These are phyloP conservation scores for Cladosporium sp. DNA, from an alignment of 2,329 filamentous ascomycete species.

Conservation along the genomic window DNA sequence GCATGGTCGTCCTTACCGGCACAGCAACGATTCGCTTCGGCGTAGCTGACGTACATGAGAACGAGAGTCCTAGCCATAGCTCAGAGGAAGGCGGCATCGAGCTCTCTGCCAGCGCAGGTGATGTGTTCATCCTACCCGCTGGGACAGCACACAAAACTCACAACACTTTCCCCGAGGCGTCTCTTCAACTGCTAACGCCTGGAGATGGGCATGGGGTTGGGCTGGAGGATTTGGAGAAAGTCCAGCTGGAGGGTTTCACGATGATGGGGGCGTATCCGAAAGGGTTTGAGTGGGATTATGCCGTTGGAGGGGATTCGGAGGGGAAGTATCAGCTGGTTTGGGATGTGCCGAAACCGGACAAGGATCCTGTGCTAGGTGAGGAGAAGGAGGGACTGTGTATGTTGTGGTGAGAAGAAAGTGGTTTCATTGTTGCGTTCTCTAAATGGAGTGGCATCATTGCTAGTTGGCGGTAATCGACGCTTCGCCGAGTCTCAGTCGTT, in stretches of 20 bases:
- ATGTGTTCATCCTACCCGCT: constrained; percentile 57
- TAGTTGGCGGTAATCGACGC: too few relatives aligned
- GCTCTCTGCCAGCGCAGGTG: constrained; percentile 47
- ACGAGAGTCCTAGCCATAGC: constrained; percentile 30
- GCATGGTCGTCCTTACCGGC: constrained; percentile 54
- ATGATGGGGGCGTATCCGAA: constrained; percentile 57
- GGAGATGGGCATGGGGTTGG: constrained; percentile 37
- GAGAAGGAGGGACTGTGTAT: constrained; percentile 35
- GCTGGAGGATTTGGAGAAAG: constrained; percentile 33
- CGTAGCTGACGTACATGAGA: constrained; percentile 42
- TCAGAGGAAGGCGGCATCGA: constrained; percentile 48
- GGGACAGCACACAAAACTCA: constrained; percentile 55
- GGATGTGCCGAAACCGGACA: constrained; percentile 41
- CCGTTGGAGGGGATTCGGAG: constrained; percentile 28
- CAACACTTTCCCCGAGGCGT: constrained; percentile 36
- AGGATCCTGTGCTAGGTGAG: constrained; percentile 47
- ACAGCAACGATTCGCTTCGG: constrained; percentile 53
- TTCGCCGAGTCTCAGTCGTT: too few relatives aligned
- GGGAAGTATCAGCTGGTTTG: constrained; percentile 41
- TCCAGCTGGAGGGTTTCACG: constrained; percentile 43
- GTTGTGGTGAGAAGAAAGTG: constrained; percentile 24
- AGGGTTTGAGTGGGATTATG: constrained; percentile 49
- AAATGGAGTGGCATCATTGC: too few relatives aligned
- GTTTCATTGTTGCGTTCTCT: too few relatives aligned
- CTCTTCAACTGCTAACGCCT: constrained; percentile 43